A percentile compares a stretch with the other conserved stretches of the same genome.
phyloP scores from a whole-genome alignment of 179 eudicot species.

The Silene coronaria region DNA sequence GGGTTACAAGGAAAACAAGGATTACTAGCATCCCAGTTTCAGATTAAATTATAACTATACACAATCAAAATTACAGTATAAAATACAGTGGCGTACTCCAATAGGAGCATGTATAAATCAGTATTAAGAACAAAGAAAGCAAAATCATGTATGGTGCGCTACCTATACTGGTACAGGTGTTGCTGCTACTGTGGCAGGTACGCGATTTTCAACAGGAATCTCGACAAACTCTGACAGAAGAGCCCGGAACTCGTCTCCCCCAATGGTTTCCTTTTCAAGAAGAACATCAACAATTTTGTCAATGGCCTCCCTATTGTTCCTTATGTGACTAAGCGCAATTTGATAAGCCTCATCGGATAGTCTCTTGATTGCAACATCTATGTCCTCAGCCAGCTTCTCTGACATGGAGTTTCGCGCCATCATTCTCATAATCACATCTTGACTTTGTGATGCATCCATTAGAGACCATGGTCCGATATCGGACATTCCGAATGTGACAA shows the following conservation, averaged over 20 bases:
- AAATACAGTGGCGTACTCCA: slow-evolving; percentile 1
- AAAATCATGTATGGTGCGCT: background rate
- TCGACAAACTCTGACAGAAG: slow-evolving; percentile 76
- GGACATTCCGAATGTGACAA: slow-evolving; percentile 93
- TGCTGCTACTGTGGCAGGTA: slow-evolving; percentile 33
- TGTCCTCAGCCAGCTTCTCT: slow-evolving; percentile 92
- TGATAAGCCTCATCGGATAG: slow-evolving; percentile 76
- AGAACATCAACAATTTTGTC: slow-evolving; percentile 96
- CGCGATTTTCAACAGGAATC: slow-evolving; percentile 82
- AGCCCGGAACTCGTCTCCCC: slow-evolving; percentile 92
- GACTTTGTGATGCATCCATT: slow-evolving; percentile 86
- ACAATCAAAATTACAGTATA: slow-evolving; percentile 17
- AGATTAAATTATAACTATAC: slow-evolving; percentile 27
- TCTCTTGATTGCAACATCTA: slow-evolving; percentile 77
- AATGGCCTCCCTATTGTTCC: slow-evolving; percentile 89
- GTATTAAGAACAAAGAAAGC: slow-evolving; percentile 6
- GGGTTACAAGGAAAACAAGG: background rate
- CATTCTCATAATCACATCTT: slow-evolving; percentile 95
- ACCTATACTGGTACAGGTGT: slow-evolving; percentile 58
- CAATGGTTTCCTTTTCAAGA: slow-evolving; percentile 83
- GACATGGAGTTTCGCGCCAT: slow-evolving; percentile 99
- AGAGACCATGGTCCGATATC: slow-evolving; percentile 99
- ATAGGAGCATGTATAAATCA: too few species aligned
- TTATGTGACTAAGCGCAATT: slow-evolving; percentile 75
- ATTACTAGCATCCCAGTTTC: slow-evolving; percentile 9